Percentiles rank a stretch among this genome's conserved stretches.
These are phyloP conservation scores for Periconia macrospinosa DNA, from an alignment of 2,329 filamentous ascomycete genomes.

Conservation along the genomic window DNA sequence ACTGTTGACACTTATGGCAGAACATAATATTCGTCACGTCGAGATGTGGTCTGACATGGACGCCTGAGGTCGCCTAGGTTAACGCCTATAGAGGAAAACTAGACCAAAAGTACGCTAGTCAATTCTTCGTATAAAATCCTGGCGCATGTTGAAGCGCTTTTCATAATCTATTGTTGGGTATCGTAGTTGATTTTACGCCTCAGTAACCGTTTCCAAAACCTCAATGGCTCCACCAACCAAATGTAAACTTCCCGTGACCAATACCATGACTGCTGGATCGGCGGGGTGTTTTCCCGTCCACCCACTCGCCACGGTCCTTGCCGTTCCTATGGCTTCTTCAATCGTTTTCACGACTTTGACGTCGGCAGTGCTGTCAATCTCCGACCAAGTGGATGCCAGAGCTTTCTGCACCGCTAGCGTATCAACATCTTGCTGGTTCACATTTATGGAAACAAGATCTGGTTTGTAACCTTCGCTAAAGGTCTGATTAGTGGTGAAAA, in stretches of 20 bases:
- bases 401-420: slow-evolving; percentile 67
- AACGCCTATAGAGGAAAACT: no score
- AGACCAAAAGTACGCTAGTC: no score
- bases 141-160: slow-evolving; percentile 25
- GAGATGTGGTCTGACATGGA: not conserved
- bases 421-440: slow-evolving; percentile 60
- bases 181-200: slow-evolving; percentile 11
- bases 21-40: slow-evolving; percentile 11
- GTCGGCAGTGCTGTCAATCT: slow-evolving; percentile 41
- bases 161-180: slow-evolving; percentile 16
- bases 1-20: slow-evolving; percentile 15
- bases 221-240: slow-evolving; percentile 78
- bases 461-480: slow-evolving; percentile 64
- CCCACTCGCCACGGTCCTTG: slow-evolving; percentile 46
- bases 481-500: slow-evolving; percentile 81
- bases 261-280: slow-evolving; percentile 58
- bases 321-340: slow-evolving; percentile 66
- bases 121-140: not conserved
- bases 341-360: slow-evolving; percentile 67
- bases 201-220: slow-evolving; percentile 59
- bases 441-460: slow-evolving; percentile 65
- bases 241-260: slow-evolving; percentile 84
- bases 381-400: slow-evolving; percentile 62
- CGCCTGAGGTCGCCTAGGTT: not conserved
- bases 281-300: slow-evolving; percentile 28